Percentiles rank a stretch among this genome's conserved stretches.
Conservation (phyloP, 2,329 filamentous ascomycete genomes). For the Fusarium falciforme region DNA sequence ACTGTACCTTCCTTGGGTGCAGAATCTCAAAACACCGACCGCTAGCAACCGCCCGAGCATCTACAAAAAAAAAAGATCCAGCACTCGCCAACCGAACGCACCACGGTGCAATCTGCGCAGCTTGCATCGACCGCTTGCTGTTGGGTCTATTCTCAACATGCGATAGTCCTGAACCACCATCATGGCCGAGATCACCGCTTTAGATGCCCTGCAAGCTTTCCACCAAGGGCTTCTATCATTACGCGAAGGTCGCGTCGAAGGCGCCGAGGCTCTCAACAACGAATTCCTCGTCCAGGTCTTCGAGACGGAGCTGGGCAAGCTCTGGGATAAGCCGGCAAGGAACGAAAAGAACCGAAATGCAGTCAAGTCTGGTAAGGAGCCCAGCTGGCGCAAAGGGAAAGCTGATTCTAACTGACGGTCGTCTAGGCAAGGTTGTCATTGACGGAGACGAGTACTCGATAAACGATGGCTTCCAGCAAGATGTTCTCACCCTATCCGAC, state of each 20-base stretch:
- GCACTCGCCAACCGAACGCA: conserved; percentile 36
- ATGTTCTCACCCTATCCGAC: conserved; percentile 83
- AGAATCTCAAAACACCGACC: conserved; percentile 47
- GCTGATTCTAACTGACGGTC: conserved; percentile 26
- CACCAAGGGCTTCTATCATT: conserved; percentile 86
- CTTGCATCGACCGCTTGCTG: conserved; percentile 32
- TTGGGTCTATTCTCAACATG: conserved; percentile 51
- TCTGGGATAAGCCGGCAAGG: conserved; percentile 78
- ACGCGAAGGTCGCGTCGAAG: conserved; percentile 72
- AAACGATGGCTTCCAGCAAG: conserved; percentile 89
- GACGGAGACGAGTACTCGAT: conserved; percentile 80
- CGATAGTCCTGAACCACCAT: conserved; percentile 57
- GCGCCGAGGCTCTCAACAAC: conserved; percentile 75
- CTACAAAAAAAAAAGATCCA: conserved; percentile 37
- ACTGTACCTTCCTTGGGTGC: conserved; percentile 17
- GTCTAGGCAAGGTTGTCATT: conserved; percentile 79
- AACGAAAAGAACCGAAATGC: conserved; percentile 80
- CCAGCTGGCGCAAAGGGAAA: conserved; percentile 8
- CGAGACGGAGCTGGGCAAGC: conserved; percentile 77
- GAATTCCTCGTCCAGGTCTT: conserved; percentile 77
- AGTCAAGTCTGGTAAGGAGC: conserved; percentile 71
- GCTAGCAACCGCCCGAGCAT: conserved; percentile 23
- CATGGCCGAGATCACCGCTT: conserved; percentile 80
- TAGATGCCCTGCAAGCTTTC: conserved; percentile 84
- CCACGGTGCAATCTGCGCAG: conserved; percentile 40